Evolutionary conservation across 176 grass and related monocot genomes (phyloP).

Genomic region (Chloris gayana): DNA sequence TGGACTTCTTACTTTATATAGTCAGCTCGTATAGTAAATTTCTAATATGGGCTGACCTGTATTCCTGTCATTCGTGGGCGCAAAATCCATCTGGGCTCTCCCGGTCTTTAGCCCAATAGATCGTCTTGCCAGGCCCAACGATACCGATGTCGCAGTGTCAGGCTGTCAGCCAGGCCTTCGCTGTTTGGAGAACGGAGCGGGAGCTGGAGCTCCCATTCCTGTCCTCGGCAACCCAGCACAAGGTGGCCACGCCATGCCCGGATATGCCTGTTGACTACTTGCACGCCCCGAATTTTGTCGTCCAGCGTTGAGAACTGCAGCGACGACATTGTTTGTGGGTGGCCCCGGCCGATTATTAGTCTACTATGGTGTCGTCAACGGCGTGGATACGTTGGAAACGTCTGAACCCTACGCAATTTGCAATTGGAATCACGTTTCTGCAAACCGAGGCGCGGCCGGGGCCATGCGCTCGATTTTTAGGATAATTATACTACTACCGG

Average conservation of each 20-base stretch:
- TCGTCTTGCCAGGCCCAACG: too few relatives aligned
- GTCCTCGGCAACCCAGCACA: too few relatives aligned
- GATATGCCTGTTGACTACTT: not conserved
- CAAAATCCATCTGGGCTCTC: too few relatives aligned
- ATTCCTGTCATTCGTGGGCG: too few relatives aligned
- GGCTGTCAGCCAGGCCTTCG: too few relatives aligned
- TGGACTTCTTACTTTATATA: too few relatives aligned
- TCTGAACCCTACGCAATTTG: not conserved
- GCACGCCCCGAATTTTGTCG: not conserved
- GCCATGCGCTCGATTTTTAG: constrained; percentile 1
- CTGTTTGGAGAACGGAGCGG: too few relatives aligned
- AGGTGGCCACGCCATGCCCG: not conserved
- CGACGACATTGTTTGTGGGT: not conserved
- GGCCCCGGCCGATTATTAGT: not conserved
- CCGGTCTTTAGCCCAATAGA: too few relatives aligned
- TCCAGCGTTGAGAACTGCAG: not conserved
- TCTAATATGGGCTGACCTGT: too few relatives aligned
- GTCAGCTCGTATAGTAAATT: too few relatives aligned
- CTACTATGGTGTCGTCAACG: not conserved
- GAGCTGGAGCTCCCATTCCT: too few relatives aligned
- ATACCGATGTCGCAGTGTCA: too few relatives aligned
- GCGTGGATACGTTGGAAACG: not conserved
- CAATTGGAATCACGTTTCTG: constrained; percentile 30
- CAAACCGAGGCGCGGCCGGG: not conserved
- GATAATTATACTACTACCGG: not conserved